A percentile compares a stretch with the other conserved stretches of the same genome.
These are phyloP conservation scores for Schwanniomyces yamadae DNA, from an alignment of 805 yeast species.

Conservation along the genomic window DNA sequence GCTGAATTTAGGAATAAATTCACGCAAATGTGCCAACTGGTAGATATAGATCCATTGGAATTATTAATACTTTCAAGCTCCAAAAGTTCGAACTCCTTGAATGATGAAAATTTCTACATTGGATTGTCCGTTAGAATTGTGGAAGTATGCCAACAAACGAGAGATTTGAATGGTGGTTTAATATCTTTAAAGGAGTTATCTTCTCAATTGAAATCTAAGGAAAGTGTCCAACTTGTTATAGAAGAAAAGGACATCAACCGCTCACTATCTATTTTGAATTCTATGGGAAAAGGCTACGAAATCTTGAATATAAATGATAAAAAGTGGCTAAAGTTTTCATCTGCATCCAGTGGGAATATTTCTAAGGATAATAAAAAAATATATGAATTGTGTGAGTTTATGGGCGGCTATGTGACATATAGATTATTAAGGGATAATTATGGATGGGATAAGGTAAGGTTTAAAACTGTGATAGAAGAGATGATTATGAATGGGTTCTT, in stretches of 20 bases:
- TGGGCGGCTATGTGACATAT: slow-evolving; percentile 70
- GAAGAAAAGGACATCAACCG: slow-evolving; percentile 53
- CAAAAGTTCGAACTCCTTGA: slow-evolving; percentile 25
- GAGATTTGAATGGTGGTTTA: slow-evolving; percentile 79
- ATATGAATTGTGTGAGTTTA: slow-evolving; percentile 69
- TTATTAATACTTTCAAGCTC: slow-evolving; percentile 30
- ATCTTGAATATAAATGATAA: slow-evolving; percentile 56
- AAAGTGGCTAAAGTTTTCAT: slow-evolving; percentile 46
- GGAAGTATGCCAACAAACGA: slow-evolving; percentile 69
- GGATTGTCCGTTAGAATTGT: slow-evolving; percentile 73
- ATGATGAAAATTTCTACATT: slow-evolving; percentile 54
- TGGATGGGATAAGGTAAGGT: slow-evolving; percentile 66
- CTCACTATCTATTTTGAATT: slow-evolving; percentile 52
- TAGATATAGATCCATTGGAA: slow-evolving; percentile 81
- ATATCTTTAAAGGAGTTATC: slow-evolving; percentile 52
- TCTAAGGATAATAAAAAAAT: slow-evolving; percentile 65
- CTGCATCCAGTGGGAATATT: slow-evolving; percentile 27
- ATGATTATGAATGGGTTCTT: slow-evolving; percentile 80
- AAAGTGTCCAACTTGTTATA: slow-evolving; percentile 29
- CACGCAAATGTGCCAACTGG: slow-evolving; percentile 69
- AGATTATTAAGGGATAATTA: slow-evolving; percentile 69
- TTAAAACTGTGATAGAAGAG: slow-evolving; percentile 64
- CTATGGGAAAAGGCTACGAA: slow-evolving; percentile 71
- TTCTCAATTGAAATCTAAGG: slow-evolving; percentile 27
- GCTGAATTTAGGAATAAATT: slow-evolving; percentile 68